Evolutionary conservation across 2,329 filamentous ascomycete species (phyloP), one percentile per base, ranked within the genome.

Genomic region (Elsinoe necatrix): DNA sequence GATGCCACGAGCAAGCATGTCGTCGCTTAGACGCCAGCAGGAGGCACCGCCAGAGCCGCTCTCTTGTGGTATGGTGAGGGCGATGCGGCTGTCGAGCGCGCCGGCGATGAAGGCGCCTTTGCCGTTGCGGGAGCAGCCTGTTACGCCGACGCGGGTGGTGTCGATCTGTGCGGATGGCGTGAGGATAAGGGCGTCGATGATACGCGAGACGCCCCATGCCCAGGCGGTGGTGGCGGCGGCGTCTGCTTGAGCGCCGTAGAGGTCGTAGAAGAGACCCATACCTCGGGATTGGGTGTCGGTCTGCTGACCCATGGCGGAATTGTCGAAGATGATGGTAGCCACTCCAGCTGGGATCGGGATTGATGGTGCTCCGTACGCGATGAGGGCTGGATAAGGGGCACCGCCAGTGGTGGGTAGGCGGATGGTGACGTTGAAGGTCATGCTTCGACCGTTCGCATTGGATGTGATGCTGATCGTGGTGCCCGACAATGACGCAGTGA

Each of bases 101-200:
- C 80, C 80, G 3, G 77, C 78, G n/a, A 84, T 72, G 60, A 84
- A 76, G 27, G 81, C 81, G 11, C 81, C 81, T 70, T 84, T 84
- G 57, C 80, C 81, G 68, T 84, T 82, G 39, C 81, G 77, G 55
- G 80, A 83, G 72, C 81, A 85, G 4, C 82, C 82, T 12, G 80
- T 84, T 1, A 83, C 80, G 48, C 79, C 81, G 11, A 72, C 56
- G 21, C 65, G 65, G 58, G 65, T 66, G 21, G 69, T 61, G 58
- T 72, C 65, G 65, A 84, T 82, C 9, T 66, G 66, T 11, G 65
- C 63, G 37, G 72, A 71, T 1, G 74, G 71, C 20, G 72, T 74
- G 7, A 62, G 66, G 71, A 82, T 80, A 35, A 84, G 72, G 14
- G 75, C 79, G 65, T 84, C 81, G 51, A 84, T 76, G 61, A 84